Conservation (phyloP, 2,329 filamentous ascomycete genomes). For the Ophiostoma australiae region DNA sequence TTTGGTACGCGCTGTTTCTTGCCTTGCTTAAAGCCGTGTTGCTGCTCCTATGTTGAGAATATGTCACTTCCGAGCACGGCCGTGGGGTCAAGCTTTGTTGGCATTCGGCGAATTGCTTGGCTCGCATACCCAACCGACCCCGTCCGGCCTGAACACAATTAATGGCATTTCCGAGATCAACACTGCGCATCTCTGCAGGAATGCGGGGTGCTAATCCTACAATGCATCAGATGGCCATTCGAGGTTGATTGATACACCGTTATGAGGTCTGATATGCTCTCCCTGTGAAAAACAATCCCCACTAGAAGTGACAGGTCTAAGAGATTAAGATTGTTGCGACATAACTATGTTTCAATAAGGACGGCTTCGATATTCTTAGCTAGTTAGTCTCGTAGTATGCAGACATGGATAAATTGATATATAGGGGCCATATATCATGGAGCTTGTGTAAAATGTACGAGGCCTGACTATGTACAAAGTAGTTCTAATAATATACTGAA, state of each 20-base stretch:
- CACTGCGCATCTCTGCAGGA: not conserved
- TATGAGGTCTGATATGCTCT: not conserved
- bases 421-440: no score
- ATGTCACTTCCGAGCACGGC: not conserved
- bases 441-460: not conserved
- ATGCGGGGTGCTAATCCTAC: not conserved
- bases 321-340: no score
- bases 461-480: not conserved
- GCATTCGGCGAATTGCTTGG: not conserved
- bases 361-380: no score
- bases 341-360: no score
- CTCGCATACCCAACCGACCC: not conserved
- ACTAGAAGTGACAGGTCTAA: no score
- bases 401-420: no score
- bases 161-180: not conserved
- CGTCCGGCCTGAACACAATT: not conserved
- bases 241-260: not conserved
- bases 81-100: not conserved
- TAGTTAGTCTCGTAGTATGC: no score
- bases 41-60: no score
- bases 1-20: no score
- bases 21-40: no score
- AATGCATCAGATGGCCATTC: not conserved
- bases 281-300: no score
- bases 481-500: no score